Base-by-base conservation (phyloP, 1,284 basidiomycete species). In the Heliocybe sulcata region DNA sequence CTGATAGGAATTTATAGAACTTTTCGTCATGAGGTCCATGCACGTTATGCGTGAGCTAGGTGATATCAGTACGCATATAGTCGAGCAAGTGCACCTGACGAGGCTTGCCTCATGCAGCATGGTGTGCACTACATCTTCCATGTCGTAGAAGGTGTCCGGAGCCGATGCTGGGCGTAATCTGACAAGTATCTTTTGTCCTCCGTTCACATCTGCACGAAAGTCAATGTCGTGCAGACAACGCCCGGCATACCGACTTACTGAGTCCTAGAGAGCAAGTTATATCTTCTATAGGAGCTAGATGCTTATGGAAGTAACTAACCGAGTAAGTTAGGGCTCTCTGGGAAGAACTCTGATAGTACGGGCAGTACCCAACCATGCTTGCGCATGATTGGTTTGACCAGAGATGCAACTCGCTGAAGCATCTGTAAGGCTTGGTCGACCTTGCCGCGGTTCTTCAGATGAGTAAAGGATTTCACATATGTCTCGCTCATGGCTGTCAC, bases 301-400 rank as follows among this genome's bases (percentile, higher is more conserved):
- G 12, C 22, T 9, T 16, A 35, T 12, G 3, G 22, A 14, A 12
- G 9, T 12, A 25, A 65, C 84, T 66, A 62, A 87, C 90, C 92
- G 33, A 94, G 71, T 16, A 95, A 72, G 62, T 79, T 82, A 0
- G 83, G 79, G 55, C 83, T 81, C 11, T 84, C 78, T 0, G 92
- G 93, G 61, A 91, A 88, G 75, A 95, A 94, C 67, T 96, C 93
- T 12, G 86, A 77, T 14, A 95, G 79, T 0, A 82, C 77, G n/a
- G 91, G 91, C 8, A 96, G 75, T 31, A 79, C 75, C 92, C 92
- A 94, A 4, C 72, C 72, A 61, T 86, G 85, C 61, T 87, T 91
- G 57, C 82, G 75, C 92, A 94, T 94, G 61, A 95, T 90, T 2
- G 92, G 92, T 67, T 93, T 93, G 48, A 94, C 91, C 53, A 91